phyloP scores from a whole-genome alignment of 257 asterid genomes.

The Ilex aquifolium region DNA sequence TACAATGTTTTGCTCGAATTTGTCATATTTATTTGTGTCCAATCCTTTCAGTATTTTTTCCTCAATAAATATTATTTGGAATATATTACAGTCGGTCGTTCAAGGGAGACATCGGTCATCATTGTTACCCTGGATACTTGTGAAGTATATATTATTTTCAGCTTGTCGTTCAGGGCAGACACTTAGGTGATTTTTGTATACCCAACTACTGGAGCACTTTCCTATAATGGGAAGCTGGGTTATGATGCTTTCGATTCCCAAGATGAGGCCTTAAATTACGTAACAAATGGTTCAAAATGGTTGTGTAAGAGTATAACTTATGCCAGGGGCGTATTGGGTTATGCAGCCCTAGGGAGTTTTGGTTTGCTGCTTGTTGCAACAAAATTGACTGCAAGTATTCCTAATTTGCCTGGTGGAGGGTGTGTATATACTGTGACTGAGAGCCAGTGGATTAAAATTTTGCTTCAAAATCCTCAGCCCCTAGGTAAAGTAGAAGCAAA shows the following conservation, averaged over 20 bases:
- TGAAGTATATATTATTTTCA: constrained; percentile 78
- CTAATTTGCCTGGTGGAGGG: constrained; percentile 94
- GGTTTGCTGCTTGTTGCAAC: constrained; percentile 83
- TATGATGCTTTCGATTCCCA: constrained; percentile 81
- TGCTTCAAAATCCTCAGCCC: constrained; percentile 88
- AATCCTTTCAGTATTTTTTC: too few relatives aligned
- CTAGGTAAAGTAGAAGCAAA: constrained; percentile 82
- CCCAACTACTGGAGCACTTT: constrained; percentile 89
- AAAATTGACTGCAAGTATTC: constrained; percentile 65
- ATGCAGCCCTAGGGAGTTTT: constrained; percentile 81
- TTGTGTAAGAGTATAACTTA: constrained; percentile 56
- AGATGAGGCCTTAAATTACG: constrained; percentile 65
- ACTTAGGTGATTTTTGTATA: constrained; percentile 93
- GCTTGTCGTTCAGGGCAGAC: constrained; percentile 74
- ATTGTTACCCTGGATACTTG: constrained; percentile 79
- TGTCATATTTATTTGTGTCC: too few relatives aligned
- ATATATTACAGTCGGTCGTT: constrained; percentile 38
- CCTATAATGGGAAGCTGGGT: constrained; percentile 55
- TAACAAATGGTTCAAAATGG: constrained; percentile 77
- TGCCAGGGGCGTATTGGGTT: constrained; percentile 87
- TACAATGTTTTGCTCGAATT: too few relatives aligned
- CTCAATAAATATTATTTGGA: neutral
- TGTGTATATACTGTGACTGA: constrained; percentile 75
- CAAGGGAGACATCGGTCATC: constrained; percentile 72
- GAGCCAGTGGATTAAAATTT: constrained; percentile 87